Evolutionary conservation across 2,329 filamentous ascomycete species (phyloP), one percentile per base, ranked within the genome.

Genomic region (Xylaria polymorpha): DNA sequence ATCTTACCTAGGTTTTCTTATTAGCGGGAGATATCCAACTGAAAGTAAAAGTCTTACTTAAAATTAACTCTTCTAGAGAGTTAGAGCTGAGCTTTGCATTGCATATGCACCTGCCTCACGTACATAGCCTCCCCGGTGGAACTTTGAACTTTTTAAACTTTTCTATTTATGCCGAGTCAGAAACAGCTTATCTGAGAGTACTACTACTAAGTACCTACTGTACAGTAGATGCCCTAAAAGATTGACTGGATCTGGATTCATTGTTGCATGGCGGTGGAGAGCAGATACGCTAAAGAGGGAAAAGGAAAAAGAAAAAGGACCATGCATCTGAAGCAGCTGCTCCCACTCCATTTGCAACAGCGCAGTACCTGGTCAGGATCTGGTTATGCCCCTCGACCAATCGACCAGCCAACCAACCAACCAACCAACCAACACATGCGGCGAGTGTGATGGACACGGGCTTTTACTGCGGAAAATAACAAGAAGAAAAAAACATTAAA

Each of bases 261-360:
- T 43, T 25, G 35, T 43, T 4, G 35, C 55, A 57, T 22, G 51
- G 29, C 15, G 22, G 32, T 57, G 37, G 35, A 57, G 14, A 7
- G n/a, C 4, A 29, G 25, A 29, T 7, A 44, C 7, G n/a, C 15
- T 22, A 14, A 35, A 22, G n/a, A 56, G 37, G 12, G 9, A 25
- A 51, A 43, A 15, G 12, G 9, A 25, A 51, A 43, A 15, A 41
- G 10, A 43, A 35, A 57, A 68, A 68, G 57, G 66, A 64, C 66
- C 66, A 61, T 64, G 55, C 66, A 68, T 68, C 32, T 64, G 9
- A 44, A 44, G 14, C 35, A 44, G 12, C 14, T 18, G 41, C 41
- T n/a, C 18, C 14, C 18, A 18, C 41, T 37, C 35, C 35, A 37
- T 41, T 41, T 4, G 12, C 37, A 4, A 41, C 37, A 41, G 37